Percentiles rank a stretch among this genome's conserved stretches.
Conservation (phyloP, 2,329 filamentous ascomycete genomes). For the Pyrenophora graminea region DNA sequence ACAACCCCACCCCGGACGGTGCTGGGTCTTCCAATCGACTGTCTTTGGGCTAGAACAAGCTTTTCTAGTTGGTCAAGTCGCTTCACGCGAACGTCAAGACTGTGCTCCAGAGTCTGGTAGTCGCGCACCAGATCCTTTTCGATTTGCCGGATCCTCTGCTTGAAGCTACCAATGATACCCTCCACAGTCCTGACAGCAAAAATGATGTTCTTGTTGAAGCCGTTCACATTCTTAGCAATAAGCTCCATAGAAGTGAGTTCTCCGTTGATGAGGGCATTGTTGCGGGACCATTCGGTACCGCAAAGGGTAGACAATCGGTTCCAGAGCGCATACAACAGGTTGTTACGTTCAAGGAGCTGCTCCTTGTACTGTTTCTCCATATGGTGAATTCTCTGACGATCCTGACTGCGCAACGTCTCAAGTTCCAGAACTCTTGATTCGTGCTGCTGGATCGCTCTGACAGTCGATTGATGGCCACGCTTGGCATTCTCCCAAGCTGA, state of each 20-base stretch:
- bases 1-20: constrained; percentile 47
- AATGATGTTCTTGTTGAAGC: constrained; percentile 88
- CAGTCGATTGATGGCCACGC: constrained; percentile 83
- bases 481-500: constrained; percentile 86
- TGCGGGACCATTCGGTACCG: constrained; percentile 88
- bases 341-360: constrained; percentile 86
- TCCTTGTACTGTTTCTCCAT: constrained; percentile 84
- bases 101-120: constrained; percentile 82
- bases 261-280: constrained; percentile 85
- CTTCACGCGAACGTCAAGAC: constrained; percentile 77
- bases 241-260: constrained; percentile 84
- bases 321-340: constrained; percentile 86
- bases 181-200: constrained; percentile 88
- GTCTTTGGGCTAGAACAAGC: constrained; percentile 58
- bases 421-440: constrained; percentile 85
- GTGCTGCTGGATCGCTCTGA: constrained; percentile 82
- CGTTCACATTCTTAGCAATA: constrained; percentile 80
- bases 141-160: constrained; percentile 77
- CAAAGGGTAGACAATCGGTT: constrained; percentile 83
- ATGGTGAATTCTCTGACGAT: constrained; percentile 74
- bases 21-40: constrained; percentile 45
- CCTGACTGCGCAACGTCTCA: constrained; percentile 75
- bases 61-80: constrained; percentile 86
- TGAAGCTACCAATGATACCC: constrained; percentile 75
- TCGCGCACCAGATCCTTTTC: constrained; percentile 90